A percentile compares a stretch with the other conserved stretches of the same genome.
These are phyloP conservation scores for Rhizophagus prolifer DNA, from an alignment of 192 early-diverging fungal species.

Conservation along the genomic window DNA sequence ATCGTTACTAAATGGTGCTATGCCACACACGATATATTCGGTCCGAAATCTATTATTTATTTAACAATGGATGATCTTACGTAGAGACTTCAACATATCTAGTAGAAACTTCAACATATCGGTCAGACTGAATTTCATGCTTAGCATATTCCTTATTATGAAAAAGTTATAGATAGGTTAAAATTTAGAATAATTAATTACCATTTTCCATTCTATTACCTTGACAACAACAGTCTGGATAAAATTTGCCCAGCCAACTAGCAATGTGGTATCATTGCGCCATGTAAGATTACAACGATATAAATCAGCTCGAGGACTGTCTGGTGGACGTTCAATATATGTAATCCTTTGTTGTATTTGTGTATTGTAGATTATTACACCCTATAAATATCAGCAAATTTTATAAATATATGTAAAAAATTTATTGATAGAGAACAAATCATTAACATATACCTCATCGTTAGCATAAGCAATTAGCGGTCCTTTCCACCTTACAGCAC, in stretches of 20 bases:
- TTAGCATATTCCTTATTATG: slow-evolving; percentile 9
- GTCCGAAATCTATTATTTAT: slow-evolving; percentile 63
- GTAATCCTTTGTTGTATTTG: slow-evolving; percentile 70
- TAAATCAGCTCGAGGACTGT: slow-evolving; percentile 79
- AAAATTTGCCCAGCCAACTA: slow-evolving; percentile 94
- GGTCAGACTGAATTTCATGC: slow-evolving; percentile 21
- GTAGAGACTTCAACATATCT: slow-evolving; percentile 61
- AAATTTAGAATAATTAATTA: not conserved
- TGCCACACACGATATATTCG: slow-evolving; percentile 80
- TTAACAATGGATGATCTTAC: slow-evolving; percentile 27
- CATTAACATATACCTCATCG: slow-evolving; percentile 56
- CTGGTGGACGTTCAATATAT: slow-evolving; percentile 75
- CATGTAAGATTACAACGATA: slow-evolving; percentile 86
- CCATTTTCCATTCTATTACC: slow-evolving; percentile 30
- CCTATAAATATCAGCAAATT: slow-evolving; percentile 28
- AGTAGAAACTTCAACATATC: too few relatives aligned
- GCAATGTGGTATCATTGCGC: slow-evolving; percentile 71
- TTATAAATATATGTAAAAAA: not conserved
- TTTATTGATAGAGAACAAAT: not conserved
- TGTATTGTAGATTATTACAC: slow-evolving; percentile 84
- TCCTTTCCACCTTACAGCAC: slow-evolving; percentile 80
- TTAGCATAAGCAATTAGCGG: slow-evolving; percentile 93
- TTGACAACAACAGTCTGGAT: slow-evolving; percentile 84
- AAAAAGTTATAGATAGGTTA: slow-evolving; percentile 10
- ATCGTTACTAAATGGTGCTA: slow-evolving; percentile 79